phyloP scores from a whole-genome alignment of 1,284 basidiomycete species.

The Trichosporon coremiiforme region DNA sequence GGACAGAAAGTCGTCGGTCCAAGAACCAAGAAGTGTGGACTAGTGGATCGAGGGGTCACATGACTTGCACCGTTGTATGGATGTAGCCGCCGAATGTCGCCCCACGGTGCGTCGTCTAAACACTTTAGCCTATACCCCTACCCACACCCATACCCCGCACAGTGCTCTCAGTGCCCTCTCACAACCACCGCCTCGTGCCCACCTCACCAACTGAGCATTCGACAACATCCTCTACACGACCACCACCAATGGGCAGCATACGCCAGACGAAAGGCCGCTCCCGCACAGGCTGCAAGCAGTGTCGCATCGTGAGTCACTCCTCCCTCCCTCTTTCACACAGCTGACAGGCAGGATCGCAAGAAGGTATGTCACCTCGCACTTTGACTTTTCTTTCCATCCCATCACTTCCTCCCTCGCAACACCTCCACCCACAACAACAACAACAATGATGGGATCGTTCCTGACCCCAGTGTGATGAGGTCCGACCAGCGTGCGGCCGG shows the following conservation, averaged over 20 bases:
- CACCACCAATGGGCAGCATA: constrained; percentile 24
- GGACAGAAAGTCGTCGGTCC: neutral
- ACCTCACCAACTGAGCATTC: neutral
- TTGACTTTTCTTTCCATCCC: neutral
- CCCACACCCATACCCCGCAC: neutral
- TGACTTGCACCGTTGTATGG: neutral
- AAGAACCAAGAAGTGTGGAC: too few relatives aligned
- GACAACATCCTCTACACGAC: constrained; percentile 9
- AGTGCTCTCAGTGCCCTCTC: neutral
- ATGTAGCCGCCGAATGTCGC: too few relatives aligned
- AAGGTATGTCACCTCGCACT: constrained; percentile 16
- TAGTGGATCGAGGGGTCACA: too few relatives aligned
- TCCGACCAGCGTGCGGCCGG: constrained; percentile 23
- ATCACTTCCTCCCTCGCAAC: neutral
- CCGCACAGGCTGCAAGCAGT: constrained; percentile 27
- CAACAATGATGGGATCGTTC: neutral
- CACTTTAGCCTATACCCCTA: neutral
- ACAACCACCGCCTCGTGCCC: neutral
- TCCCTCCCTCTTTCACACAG: neutral
- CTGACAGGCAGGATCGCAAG: constrained; percentile 23
- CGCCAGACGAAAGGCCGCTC: constrained; percentile 29
- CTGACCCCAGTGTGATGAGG: constrained; percentile 28
- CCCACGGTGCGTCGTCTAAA: neutral
- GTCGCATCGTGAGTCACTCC: constrained; percentile 23
- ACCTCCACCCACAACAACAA: neutral